Evolutionary conservation across 2,329 filamentous ascomycete genomes (phyloP).

Genomic region (Triangularia setosa): DNA sequence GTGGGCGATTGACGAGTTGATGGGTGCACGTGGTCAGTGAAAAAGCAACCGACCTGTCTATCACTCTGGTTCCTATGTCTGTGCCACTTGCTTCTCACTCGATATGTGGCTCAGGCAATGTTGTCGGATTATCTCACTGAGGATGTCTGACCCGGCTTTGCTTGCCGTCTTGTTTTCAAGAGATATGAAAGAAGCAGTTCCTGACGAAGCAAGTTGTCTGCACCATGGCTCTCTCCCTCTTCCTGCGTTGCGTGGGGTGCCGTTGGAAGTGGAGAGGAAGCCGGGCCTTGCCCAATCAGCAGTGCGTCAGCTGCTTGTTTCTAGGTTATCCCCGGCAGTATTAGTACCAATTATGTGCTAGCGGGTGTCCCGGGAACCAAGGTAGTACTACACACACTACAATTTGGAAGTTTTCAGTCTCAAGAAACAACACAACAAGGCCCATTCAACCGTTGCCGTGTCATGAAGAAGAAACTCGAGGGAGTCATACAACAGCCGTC

Average conservation of each 20-base stretch:
- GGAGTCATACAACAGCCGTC: not conserved
- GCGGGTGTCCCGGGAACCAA: conserved; percentile 17
- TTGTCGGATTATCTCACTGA: not conserved
- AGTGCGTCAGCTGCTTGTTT: conserved; percentile 1
- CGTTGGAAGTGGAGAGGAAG: conserved; percentile 19
- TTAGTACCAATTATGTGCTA: conserved; percentile 10
- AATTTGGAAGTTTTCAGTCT: not conserved
- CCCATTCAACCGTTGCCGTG: not conserved
- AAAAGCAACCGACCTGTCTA: not conserved
- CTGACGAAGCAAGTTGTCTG: not conserved
- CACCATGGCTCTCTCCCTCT: conserved; percentile 10
- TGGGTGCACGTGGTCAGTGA: not conserved
- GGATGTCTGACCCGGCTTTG: not conserved
- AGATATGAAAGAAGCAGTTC: conserved; percentile 9
- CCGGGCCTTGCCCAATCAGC: conserved; percentile 20
- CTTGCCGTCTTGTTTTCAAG: not conserved
- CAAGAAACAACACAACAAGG: not conserved
- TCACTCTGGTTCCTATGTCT: no score
- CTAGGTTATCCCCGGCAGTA: conserved; percentile 14
- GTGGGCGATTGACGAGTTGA: not conserved
- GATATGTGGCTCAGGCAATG: not conserved
- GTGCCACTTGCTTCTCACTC: not conserved
- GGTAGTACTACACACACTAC: conserved; percentile 13
- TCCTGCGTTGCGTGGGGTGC: conserved; percentile 18
- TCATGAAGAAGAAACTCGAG: not conserved